A percentile compares a stretch with the other conserved stretches of the same genome.
Conservation (phyloP, 2,329 filamentous ascomycete genomes). For the Colletotrichum trifolii region DNA sequence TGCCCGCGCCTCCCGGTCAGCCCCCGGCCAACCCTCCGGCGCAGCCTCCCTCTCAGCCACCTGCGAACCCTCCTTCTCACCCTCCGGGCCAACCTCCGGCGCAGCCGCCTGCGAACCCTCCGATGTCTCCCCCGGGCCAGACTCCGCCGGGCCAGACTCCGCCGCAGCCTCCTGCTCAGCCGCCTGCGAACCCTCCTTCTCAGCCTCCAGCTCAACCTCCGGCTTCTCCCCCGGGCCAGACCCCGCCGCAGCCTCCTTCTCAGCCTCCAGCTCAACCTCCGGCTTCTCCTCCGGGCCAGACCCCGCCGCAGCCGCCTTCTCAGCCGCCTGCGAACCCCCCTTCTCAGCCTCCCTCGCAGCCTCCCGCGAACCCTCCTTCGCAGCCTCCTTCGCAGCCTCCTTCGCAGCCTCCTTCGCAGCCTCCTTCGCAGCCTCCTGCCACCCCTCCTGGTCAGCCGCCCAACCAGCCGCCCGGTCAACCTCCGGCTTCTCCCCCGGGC, state of each 20-base stretch:
- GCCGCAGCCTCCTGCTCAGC: slow-evolving; percentile 4
- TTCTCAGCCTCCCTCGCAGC: slow-evolving; percentile 1
- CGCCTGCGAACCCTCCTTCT: not conserved
- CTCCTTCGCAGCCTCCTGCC: not conserved
- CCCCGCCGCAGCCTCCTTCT: slow-evolving; percentile 1
- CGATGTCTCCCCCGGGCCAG: not conserved
- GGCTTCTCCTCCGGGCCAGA: not conserved
- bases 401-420: slow-evolving; percentile 1
- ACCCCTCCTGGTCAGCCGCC: not conserved
- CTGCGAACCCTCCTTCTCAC: not conserved
- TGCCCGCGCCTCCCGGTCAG: not conserved
- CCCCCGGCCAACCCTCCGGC: not conserved
- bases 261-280: not conserved
- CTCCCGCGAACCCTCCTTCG: not conserved
- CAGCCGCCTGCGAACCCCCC: slow-evolving; percentile 7
- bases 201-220: slow-evolving; percentile 1
- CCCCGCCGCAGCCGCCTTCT: not conserved
- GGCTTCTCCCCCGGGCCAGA: not conserved
- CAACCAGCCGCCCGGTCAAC: not conserved
- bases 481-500: not conserved
- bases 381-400: not conserved
- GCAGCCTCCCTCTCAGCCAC: not conserved
- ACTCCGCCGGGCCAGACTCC: slow-evolving; percentile 1
- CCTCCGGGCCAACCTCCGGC: not conserved
- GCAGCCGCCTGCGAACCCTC: not conserved